Evolutionary conservation across 169 alveolate species (phyloP), one percentile per base, ranked within the genome.

Genomic region (Plasmodium gonderi): DNA sequence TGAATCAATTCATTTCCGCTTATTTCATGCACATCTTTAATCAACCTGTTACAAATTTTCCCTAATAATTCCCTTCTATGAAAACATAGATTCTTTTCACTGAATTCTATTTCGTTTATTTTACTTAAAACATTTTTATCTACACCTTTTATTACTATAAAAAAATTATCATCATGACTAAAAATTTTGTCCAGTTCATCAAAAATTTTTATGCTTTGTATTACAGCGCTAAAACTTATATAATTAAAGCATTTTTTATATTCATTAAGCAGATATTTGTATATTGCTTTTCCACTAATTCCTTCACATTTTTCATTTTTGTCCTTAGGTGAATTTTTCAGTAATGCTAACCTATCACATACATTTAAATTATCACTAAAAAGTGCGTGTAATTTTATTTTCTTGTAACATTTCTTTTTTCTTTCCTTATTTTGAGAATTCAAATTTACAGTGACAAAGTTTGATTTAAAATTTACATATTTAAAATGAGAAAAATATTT

Each of bases 1-100:
- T 69, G 81, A 83, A 83, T 83, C 64, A 83, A 72, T 69, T 83
- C 92, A 51, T 83, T 83, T 83, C 92, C 92, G 60, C 54, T 69
- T 45, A 83, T 47, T 69, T 83, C 92, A 83, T 83, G 92, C 33
- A 83, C 77, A 45, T 45, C 23, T 49, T 74, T 83, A 33, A 83
- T 83, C 42, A 83, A 26, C 64, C 64, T 83, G 23, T 83, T 83
- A 69, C 92, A 83, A 33, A 83, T 83, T 83, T 83, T 69, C 23
- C 92, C 92, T 74, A 83, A 29, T 38, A 83, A 5, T 83, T 83
- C 92, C 65, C 92, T 69, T 72, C 75, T 83, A 36, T 83, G 92
- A 33, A 83, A 83, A 74, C 31, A 23, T 69, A 72, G 5, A 83
- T 51, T 80, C 92, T 83, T 83, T 17, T 83, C 82, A 23, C 76